Percentiles rank a stretch among this genome's conserved stretches.
phyloP scores from a whole-genome alignment of 1,284 basidiomycete genomes.

The Pascua guehoae region DNA sequence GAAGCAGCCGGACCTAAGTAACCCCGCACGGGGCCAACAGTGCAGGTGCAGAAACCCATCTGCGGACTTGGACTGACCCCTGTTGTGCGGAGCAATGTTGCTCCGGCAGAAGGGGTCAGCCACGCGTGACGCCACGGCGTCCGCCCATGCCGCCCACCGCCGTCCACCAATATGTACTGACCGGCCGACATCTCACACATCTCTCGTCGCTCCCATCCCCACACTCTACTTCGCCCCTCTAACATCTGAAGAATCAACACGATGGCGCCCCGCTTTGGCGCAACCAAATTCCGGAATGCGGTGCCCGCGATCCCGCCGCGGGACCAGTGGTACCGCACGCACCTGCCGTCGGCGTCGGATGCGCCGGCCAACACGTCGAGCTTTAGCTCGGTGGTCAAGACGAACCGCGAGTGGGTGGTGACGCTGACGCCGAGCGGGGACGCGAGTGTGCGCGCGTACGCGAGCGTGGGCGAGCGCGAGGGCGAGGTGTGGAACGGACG shows the following conservation, averaged over 20 bases:
- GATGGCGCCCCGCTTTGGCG: constrained; percentile 37
- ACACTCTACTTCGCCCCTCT: background rate
- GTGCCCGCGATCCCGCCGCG: constrained; percentile 22
- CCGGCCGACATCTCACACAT: background rate
- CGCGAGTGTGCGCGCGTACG: constrained; percentile 27
- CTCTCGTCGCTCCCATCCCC: background rate
- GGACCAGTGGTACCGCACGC: constrained; percentile 35
- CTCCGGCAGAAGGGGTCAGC: no score
- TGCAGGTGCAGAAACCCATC: no score
- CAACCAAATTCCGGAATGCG: constrained; percentile 45
- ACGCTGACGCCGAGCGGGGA: constrained; percentile 35
- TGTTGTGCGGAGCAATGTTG: no score
- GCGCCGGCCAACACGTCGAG: constrained; percentile 17
- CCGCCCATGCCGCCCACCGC: no score
- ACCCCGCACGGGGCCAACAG: no score
- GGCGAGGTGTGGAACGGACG: constrained; percentile 20
- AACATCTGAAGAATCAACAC: background rate
- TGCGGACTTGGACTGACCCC: no score
- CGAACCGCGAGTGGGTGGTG: constrained; percentile 31
- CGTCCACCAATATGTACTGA: no score
- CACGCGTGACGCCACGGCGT: no score
- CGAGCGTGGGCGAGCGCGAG: constrained; percentile 5
- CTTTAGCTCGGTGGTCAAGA: constrained; percentile 36
- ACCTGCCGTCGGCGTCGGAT: constrained; percentile 16
- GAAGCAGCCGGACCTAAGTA: no score